Evolutionary conservation across 352 stramenopile genomes (phyloP), one percentile per base, ranked within the genome.

Genomic region (Pythium dissimile): DNA sequence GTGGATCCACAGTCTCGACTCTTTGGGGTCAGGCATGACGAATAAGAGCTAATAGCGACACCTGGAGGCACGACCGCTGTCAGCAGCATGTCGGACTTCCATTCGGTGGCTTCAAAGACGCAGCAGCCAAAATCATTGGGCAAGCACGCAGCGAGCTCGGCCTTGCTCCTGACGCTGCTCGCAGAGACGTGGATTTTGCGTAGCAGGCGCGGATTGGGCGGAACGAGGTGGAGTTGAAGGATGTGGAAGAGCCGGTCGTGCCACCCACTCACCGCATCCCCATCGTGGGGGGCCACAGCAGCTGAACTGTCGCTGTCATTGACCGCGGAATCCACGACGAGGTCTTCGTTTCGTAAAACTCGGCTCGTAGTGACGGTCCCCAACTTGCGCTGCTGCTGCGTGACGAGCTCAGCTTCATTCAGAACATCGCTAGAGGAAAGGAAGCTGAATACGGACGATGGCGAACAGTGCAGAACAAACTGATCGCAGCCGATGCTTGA

Each of bases 71-170:
- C 32, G 12, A 47, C 41, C 1, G 34, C 31, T 1, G 32, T 8
- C 24, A 89, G 35, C 18, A 83, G 41, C 41, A 89, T 67, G 31
- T 84, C 67, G 2, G 66, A 59, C 12, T 60, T 51, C 80, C 80
- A 88, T 41, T 89, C 81, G 0, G 72, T 81, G 44, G 69, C 84
- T 42, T 88, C 80, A 46, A 89, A 81, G 0, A 69, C 56, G 41
- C 77, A 87, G 30, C 32, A 71, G 1, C 77, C 77, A 5, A 44
- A 52, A 15, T 86, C 75, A 57, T 88, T 67, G 2, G 71, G 70
- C 8, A 54, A 39, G 24, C 49, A 55, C 21, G 59, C 69, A 0
- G 62, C 65, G 1, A 75, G 56, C 26, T 86, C 73, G 15, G 60
- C 46, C 31, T 58, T 62, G 10, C 65, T 84, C 30, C 76, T 75